Conservation (phyloP, 495 filamentous ascomycete genomes). For the Margaritispora aquatica region DNA sequence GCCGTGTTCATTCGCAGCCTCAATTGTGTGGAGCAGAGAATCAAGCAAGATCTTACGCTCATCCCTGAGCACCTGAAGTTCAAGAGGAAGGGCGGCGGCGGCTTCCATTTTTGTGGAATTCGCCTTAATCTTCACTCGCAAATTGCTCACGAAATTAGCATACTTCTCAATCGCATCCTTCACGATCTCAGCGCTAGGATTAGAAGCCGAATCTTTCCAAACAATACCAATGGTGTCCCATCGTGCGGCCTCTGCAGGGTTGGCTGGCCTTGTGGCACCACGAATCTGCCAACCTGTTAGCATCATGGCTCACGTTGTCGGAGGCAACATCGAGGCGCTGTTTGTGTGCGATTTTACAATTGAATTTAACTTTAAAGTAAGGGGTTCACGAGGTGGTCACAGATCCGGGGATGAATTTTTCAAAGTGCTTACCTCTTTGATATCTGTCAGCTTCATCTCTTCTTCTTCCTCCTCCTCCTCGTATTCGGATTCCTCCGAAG, state of each 20-base stretch:
- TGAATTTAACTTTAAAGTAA: too few species aligned
- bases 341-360: too few species aligned
- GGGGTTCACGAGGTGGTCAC: not conserved
- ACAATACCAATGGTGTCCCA: conserved; percentile 29
- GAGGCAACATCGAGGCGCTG: not conserved
- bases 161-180: conserved; percentile 25
- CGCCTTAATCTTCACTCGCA: conserved; percentile 24
- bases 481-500: conserved; percentile 22
- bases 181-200: conserved; percentile 17
- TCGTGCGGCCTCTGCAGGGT: conserved; percentile 11
- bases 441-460: conserved; percentile 5
- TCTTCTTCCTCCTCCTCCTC: conserved; percentile 23
- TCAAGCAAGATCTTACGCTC: conserved; percentile 14
- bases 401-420: too few species aligned
- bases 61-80: conserved; percentile 18
- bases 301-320: not conserved
- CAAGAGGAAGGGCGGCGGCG: conserved; percentile 5
- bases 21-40: conserved; percentile 24
- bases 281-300: conserved; percentile 19
- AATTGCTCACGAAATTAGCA: conserved; percentile 20
- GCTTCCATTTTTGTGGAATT: conserved; percentile 20
- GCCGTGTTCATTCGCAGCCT: conserved; percentile 46
- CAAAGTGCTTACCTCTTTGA: conserved; percentile 18
- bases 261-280: conserved; percentile 13
- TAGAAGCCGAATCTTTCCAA: conserved; percentile 22